phyloP scores from a whole-genome alignment of 306 rosid species.

The Bauhinia variegata region DNA sequence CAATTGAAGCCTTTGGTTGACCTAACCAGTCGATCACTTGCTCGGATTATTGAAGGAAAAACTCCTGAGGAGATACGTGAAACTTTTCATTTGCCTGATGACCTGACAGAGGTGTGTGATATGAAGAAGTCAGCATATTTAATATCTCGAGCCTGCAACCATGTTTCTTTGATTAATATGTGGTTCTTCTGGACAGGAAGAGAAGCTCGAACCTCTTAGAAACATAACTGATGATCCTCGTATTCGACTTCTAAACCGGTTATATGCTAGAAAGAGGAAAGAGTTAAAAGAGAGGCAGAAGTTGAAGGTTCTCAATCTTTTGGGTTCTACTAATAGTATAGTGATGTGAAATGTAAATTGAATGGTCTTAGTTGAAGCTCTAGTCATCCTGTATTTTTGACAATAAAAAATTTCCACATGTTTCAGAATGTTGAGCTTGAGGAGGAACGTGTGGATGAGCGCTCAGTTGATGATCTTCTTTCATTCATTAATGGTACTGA shows the following conservation, averaged over 20 bases:
- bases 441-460: slow-evolving; percentile 79
- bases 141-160: slow-evolving; percentile 7
- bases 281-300: slow-evolving; percentile 77
- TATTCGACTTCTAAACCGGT: slow-evolving; percentile 83
- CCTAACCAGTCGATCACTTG: slow-evolving; percentile 88
- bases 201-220: slow-evolving; percentile 80
- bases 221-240: slow-evolving; percentile 91
- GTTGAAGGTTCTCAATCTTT: slow-evolving; percentile 61
- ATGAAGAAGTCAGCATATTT: slow-evolving; percentile 25
- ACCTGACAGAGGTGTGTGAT: slow-evolving; percentile 80
- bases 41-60: slow-evolving; percentile 92
- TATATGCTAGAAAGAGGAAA: slow-evolving; percentile 87
- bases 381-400: slow-evolving; percentile 16
- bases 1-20: slow-evolving; percentile 91
- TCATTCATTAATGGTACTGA: slow-evolving; percentile 82
- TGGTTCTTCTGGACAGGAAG: slow-evolving; percentile 66
- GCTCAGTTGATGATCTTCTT: slow-evolving; percentile 88
- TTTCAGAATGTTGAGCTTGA: slow-evolving; percentile 76
- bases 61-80: slow-evolving; percentile 90
- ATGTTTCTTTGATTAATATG: slow-evolving; percentile 35
- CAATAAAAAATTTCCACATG: slow-evolving; percentile 18
- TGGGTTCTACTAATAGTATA: slow-evolving; percentile 36
- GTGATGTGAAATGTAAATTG: slow-evolving; percentile 34
- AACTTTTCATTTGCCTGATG: slow-evolving; percentile 91
- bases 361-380: slow-evolving; percentile 5